Conservation (phyloP, 163 green algal genomes). For the Prototheca cutis region DNA sequence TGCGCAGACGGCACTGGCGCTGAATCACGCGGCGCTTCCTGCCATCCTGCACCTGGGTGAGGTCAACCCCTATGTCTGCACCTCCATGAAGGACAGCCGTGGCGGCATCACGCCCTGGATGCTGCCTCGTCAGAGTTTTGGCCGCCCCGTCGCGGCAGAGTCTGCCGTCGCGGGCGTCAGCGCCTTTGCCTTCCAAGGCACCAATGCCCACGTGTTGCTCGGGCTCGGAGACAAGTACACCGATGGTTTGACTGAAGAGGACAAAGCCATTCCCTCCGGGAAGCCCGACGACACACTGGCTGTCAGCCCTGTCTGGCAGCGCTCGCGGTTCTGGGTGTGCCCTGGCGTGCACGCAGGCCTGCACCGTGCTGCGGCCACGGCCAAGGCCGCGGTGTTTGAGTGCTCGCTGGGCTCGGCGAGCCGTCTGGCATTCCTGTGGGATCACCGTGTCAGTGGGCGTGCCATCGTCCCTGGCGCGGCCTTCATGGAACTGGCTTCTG, state of each 20-base stretch:
- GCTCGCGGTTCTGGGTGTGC: conserved; percentile 11
- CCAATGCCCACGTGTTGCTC: conserved; percentile 34
- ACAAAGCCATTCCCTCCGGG: too few species aligned
- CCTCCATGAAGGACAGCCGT: conserved; percentile 24
- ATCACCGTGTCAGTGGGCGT: conserved; percentile 33
- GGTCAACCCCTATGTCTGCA: conserved; percentile 54
- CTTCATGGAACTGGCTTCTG: conserved; percentile 43
- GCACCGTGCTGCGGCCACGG: background rate
- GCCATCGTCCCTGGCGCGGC: conserved; percentile 55
- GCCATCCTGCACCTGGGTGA: conserved; percentile 40
- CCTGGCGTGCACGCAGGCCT: conserved; percentile 18
- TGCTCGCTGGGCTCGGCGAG: conserved; percentile 11
- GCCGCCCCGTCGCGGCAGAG: background rate
- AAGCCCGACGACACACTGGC: too few species aligned
- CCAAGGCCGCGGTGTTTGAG: conserved; percentile 5
- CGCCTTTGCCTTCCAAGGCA: conserved; percentile 36
- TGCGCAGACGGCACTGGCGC: conserved; percentile 23
- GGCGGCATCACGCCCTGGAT: conserved; percentile 8
- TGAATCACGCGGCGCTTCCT: conserved; percentile 4
- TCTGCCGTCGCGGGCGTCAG: conserved; percentile 26
- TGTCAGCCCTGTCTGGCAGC: conserved; percentile 7
- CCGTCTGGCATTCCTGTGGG: conserved; percentile 26
- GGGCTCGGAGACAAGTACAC: background rate
- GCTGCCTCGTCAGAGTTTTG: conserved; percentile 7
- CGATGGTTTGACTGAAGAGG: background rate